Conservation (phyloP, 129 eudicot species). For the Centella asiatica region DNA sequence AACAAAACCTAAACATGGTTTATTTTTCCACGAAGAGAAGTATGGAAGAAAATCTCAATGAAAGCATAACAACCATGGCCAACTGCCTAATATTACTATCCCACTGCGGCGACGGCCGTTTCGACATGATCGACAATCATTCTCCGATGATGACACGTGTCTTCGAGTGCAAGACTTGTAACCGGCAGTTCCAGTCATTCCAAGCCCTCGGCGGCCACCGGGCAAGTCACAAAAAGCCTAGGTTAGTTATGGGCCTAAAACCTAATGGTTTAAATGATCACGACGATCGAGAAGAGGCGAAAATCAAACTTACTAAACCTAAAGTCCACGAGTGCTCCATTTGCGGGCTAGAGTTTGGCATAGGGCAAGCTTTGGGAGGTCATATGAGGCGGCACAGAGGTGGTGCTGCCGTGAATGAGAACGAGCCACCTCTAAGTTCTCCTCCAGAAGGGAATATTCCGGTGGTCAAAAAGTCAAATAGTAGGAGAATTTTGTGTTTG, state of each 20-base stretch:
- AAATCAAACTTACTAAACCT: conserved; percentile 33
- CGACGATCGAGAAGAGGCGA: neutral
- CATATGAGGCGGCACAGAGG: conserved; percentile 81
- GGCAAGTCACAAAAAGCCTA: conserved; percentile 88
- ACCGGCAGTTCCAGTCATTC: conserved; percentile 70
- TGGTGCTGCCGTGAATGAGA: conserved; percentile 13
- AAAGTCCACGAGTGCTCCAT: conserved; percentile 78
- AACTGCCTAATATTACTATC: conserved; percentile 60
- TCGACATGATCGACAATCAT: neutral
- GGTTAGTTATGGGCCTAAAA: conserved; percentile 28
- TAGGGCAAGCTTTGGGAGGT: conserved; percentile 90
- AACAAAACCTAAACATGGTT: conserved; percentile 22
- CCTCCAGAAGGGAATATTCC: conserved; percentile 12
- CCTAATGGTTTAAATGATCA: conserved; percentile 7
- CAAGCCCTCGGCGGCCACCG: conserved; percentile 96
- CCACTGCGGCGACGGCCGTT: conserved; percentile 4
- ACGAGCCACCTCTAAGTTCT: conserved; percentile 12
- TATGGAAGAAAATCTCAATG: conserved; percentile 30
- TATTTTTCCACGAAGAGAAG: conserved; percentile 41
- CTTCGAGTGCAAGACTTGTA: conserved; percentile 79
- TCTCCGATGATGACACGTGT: conserved; percentile 23
- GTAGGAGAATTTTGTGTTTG: conserved; percentile 45
- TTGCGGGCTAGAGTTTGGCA: conserved; percentile 67
- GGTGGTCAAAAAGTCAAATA: conserved; percentile 40
- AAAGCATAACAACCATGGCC: conserved; percentile 48